Conservation (phyloP, 2,329 filamentous ascomycete species). For the Plenodomus tracheiphilus region DNA sequence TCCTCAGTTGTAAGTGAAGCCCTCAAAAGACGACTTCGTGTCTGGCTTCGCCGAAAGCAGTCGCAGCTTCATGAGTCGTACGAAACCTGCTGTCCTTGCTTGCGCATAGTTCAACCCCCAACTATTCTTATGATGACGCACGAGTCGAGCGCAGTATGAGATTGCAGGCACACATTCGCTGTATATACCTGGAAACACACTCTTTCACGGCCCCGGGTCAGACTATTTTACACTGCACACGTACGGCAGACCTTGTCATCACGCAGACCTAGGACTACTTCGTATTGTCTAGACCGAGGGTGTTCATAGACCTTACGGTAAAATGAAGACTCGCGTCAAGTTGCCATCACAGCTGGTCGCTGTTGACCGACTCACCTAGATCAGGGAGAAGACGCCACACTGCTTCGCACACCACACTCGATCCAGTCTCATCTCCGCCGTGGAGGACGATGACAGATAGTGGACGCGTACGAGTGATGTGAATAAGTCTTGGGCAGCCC, state of each 20-base stretch:
- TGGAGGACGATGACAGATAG: neutral
- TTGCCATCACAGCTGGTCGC: neutral
- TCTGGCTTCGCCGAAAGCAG: too few relatives aligned
- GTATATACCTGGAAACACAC: too few relatives aligned
- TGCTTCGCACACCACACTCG: constrained; percentile 12
- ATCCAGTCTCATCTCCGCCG: constrained; percentile 14
- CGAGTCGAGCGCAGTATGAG: too few relatives aligned
- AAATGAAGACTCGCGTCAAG: neutral
- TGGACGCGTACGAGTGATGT: neutral
- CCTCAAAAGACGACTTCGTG: too few relatives aligned
- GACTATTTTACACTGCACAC: neutral
- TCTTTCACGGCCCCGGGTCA: too few relatives aligned
- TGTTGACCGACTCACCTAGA: neutral
- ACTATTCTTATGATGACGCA: too few relatives aligned
- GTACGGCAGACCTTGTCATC: too few relatives aligned
- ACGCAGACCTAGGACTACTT: neutral
- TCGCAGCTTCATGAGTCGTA: too few relatives aligned
- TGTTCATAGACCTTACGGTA: neutral
- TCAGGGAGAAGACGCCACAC: constrained; percentile 1
- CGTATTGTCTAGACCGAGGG: neutral
- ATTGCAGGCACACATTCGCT: too few relatives aligned
- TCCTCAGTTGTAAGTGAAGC: too few relatives aligned
- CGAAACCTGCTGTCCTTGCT: too few relatives aligned
- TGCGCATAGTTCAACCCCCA: neutral
- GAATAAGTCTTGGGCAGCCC: neutral